Evolutionary conservation across 805 yeast species (phyloP).

Genomic region (Blastobotrys mokoenaii): DNA sequence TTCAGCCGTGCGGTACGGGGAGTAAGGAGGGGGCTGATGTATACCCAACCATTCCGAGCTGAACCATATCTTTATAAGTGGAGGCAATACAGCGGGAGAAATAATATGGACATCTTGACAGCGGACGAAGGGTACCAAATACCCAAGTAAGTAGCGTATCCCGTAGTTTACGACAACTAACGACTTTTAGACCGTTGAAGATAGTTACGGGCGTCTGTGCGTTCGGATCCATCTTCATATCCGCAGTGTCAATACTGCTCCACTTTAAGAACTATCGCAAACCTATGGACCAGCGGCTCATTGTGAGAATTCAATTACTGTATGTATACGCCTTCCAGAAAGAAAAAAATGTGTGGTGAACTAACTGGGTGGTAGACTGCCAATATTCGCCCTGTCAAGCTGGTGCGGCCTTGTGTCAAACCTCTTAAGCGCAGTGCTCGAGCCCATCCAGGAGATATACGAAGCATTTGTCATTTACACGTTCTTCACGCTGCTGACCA

Average conservation of each 20-base stretch:
- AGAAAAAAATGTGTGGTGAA: neutral
- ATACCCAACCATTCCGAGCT: too few species aligned
- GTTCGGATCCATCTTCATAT: slow-evolving; percentile 32
- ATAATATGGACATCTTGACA: too few species aligned
- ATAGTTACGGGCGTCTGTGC: slow-evolving; percentile 10
- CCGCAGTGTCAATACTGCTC: slow-evolving; percentile 37
- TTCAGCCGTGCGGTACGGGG: too few species aligned
- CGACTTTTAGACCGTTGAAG: neutral
- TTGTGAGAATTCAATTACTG: slow-evolving; percentile 71
- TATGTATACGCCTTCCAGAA: neutral
- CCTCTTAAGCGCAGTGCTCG: slow-evolving; percentile 41
- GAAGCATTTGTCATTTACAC: slow-evolving; percentile 96
- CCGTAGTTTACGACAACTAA: too few species aligned
- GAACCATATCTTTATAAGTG: too few species aligned
- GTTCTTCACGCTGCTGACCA: slow-evolving; percentile 74
- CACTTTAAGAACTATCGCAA: slow-evolving; percentile 73
- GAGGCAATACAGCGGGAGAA: too few species aligned
- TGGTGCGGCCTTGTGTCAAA: slow-evolving; percentile 46
- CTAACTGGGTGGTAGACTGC: slow-evolving; percentile 36
- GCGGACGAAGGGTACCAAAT: too few species aligned
- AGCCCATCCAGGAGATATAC: slow-evolving; percentile 79
- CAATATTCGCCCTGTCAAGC: slow-evolving; percentile 69
- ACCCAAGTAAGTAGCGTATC: too few species aligned
- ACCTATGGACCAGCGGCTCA: slow-evolving; percentile 79
- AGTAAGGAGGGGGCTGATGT: too few species aligned